Base-by-base conservation (phyloP, 192 early-diverging fungal species). In the Rhizophagus clarus region DNA sequence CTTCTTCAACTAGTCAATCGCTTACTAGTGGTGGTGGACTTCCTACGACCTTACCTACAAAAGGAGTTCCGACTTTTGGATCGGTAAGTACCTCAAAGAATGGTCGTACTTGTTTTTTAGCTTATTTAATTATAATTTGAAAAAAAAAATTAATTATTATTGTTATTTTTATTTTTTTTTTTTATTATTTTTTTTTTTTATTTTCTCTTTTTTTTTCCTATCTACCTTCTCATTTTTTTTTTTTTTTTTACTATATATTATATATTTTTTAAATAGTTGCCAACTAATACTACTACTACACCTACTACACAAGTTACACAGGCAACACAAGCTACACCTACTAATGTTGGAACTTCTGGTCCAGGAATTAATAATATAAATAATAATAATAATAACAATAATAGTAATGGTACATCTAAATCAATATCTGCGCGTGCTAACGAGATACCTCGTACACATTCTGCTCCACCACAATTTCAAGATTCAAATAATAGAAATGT, bases 391-490 rank as follows among this genome's bases (percentile, higher is more conserved):
- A 32, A 68, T 68, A 20, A 20, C 42, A 45, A 24, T 26, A 26
- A 20, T 42, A 56, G 11, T 28, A 56, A 24, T 37, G 49, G 24
- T 61, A 26, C 61, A 24, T 10, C 60, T 40, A 61, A 29, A 28
- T 7, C 29, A 11, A 37, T 70, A 70, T 14, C 49, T 61, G 5
- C 60, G 14, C 74, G 74, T 60, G 32, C 61, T 14, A 75, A 75
- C 61, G 74, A 75, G 31, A 75, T 75, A n/a, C 56, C 49, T 62
- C 15, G 74, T 61, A 75, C 74, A n/a, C 74, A 75, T 32, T 75
- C 74, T 31, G 74, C 74, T 37, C 74, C 74, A 10, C 74, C 74
- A 12, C 60, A 26, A 24, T 26, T 62, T 34, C 49, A 75, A 61
- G 74, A 75, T 75, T 75, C 56, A 75, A 61, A 34, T 62, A 60